Conservation (phyloP, 2,329 filamentous ascomycete species). For the Aspergillus sp. region DNA sequence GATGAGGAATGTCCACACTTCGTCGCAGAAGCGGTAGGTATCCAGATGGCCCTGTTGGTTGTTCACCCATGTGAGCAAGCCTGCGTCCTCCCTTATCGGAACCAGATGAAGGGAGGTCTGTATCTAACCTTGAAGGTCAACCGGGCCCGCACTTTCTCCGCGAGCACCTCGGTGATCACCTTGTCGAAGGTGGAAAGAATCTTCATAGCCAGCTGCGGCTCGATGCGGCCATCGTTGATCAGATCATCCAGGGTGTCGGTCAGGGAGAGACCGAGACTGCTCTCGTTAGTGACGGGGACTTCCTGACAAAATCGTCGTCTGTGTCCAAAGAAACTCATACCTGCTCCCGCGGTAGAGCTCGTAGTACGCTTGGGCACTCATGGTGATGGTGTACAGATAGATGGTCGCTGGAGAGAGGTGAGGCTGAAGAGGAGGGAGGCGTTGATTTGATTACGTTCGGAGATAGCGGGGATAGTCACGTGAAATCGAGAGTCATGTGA, state of each 20-base stretch:
- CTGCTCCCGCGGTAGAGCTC: slow-evolving; percentile 98
- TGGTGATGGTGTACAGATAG: slow-evolving; percentile 25
- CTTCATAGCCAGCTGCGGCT: slow-evolving; percentile 98
- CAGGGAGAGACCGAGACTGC: slow-evolving; percentile 84
- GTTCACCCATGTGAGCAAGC: not conserved
- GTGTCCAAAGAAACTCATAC: slow-evolving; percentile 50
- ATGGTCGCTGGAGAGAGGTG: slow-evolving; percentile 10
- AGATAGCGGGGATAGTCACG: too few species aligned
- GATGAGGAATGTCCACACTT: slow-evolving; percentile 99
- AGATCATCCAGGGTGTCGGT: slow-evolving; percentile 97
- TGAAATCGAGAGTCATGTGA: too few species aligned
- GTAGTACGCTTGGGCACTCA: slow-evolving; percentile 65
- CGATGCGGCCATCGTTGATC: slow-evolving; percentile 90
- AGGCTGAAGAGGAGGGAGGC: not conserved
- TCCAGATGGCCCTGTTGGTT: slow-evolving; percentile 78
- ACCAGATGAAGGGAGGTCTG: not conserved
- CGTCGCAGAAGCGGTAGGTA: slow-evolving; percentile 98
- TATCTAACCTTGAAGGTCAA: slow-evolving; percentile 86
- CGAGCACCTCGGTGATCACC: slow-evolving; percentile 83
- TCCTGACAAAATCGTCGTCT: not conserved
- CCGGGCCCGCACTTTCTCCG: slow-evolving; percentile 87
- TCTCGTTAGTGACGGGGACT: slow-evolving; percentile 11
- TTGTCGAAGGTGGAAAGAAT: slow-evolving; percentile 95
- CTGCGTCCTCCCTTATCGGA: not conserved
- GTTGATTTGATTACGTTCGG: too few species aligned